Conservation (phyloP, 345 rosid genomes). For the Gossypium herbaceum region DNA sequence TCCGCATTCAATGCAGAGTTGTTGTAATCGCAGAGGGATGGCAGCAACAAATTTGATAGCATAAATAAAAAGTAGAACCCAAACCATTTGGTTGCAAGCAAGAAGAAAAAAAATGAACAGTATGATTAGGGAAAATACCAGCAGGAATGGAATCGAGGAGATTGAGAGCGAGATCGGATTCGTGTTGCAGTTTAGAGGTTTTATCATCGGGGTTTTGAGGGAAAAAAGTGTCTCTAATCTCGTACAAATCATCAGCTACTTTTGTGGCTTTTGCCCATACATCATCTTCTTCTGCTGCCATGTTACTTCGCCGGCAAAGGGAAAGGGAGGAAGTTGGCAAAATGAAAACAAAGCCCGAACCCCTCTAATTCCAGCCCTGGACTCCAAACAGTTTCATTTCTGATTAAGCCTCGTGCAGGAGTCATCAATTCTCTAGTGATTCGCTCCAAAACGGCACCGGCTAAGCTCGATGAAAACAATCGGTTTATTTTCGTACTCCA, state of each 20-base stretch:
- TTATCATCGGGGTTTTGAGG: constrained; percentile 52
- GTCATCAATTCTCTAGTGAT: too few relatives aligned
- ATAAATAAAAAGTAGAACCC: neutral
- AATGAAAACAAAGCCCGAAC: neutral
- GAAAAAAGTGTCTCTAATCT: constrained; percentile 54
- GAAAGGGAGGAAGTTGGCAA: neutral
- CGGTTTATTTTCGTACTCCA: too few relatives aligned
- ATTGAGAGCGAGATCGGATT: constrained; percentile 51
- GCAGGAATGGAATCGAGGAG: constrained; percentile 61
- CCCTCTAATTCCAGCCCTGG: neutral
- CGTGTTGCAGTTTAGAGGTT: constrained; percentile 36
- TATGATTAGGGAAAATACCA: constrained; percentile 28
- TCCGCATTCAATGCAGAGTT: neutral
- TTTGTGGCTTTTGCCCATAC: constrained; percentile 32
- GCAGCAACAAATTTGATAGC: neutral
- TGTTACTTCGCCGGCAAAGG: neutral
- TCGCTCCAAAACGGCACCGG: too few relatives aligned
- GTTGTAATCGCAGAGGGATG: neutral
- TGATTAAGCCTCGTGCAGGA: too few relatives aligned
- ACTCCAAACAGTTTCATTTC: neutral
- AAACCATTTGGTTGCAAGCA: neutral
- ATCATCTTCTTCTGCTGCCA: constrained; percentile 25
- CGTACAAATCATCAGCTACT: constrained; percentile 50
- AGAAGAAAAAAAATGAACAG: neutral
- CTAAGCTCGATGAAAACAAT: too few relatives aligned